Evolutionary conservation across 2,329 filamentous ascomycete species (phyloP), one percentile per base, ranked within the genome.

Genomic region (Alternaria sp.): DNA sequence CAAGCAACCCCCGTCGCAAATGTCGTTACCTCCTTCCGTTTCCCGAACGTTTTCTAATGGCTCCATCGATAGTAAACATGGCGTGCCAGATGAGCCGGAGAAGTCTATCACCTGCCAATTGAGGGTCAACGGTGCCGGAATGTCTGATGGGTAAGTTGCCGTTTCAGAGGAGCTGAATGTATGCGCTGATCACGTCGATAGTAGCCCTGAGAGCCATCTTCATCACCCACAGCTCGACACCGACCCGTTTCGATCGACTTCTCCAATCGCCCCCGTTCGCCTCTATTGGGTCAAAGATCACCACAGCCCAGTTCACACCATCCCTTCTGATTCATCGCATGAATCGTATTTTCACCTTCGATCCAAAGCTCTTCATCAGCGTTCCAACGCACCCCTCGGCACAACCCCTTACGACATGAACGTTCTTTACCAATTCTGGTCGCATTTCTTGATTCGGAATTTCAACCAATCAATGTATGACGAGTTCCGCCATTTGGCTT

Each of bases 391-490:
- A 64, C 68, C 80, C 46, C 77, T 78, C 66, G 82, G 82, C 68
- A 80, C 66, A 58, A 85, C 82, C 43, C 85, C 86, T 52, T 81
- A 83, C 64, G 85, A 89, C 72, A 89, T 91, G 84, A 85, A 88
- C 74, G 84, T 88, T 62, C 85, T 92, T 28, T 93, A 93, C 81
- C 86, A 89, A 67, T 92, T 92, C 81, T 93, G 91, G 90, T 88
- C 88, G 19, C 87, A 90, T 77, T 92, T 91, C 75, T 84, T 93
- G 67, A 86, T 89, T 66, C 85, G 88, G 72, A 90, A 91, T 80
- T 93, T 93, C 85, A 91, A 93, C 78, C 83, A 85, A 62, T 84
- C 83, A 75, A 91, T 94, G 88, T 93, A 93, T 81, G 83, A 87
- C 75, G 91, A 93, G 77, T 93, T 93, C 81, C 87, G 88, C 67